Conservation (phyloP, 441 rosid species). For the Euphorbia schlechtendalii region DNA sequence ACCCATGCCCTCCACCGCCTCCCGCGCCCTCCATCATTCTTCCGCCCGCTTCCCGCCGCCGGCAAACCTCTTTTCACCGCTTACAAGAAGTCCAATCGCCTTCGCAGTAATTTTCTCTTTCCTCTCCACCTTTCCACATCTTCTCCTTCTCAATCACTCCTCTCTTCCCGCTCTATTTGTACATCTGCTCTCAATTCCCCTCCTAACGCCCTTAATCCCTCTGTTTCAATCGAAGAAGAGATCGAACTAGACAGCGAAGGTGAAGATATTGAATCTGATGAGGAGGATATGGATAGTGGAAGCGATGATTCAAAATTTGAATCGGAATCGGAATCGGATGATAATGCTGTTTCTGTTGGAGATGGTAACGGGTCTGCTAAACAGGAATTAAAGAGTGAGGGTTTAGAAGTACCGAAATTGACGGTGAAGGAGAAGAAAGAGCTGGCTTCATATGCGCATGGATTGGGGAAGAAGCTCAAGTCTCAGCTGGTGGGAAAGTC, state of each 20-base stretch:
- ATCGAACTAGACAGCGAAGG: slow-evolving; percentile 18
- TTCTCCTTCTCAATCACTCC: slow-evolving; percentile 3
- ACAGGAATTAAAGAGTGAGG: slow-evolving; percentile 15
- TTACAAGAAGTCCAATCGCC: background rate
- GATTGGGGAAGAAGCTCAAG: slow-evolving; percentile 75
- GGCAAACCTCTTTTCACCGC: slow-evolving; percentile 25
- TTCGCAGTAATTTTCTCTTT: slow-evolving; percentile 2
- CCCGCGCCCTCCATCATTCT: slow-evolving; percentile 14
- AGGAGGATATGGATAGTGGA: slow-evolving; percentile 17
- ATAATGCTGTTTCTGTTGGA: background rate
- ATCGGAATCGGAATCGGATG: slow-evolving; percentile 3
- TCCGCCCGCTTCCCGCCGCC: slow-evolving; percentile 1
- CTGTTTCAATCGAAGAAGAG: slow-evolving; percentile 21
- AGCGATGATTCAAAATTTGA: slow-evolving; percentile 10
- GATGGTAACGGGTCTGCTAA: slow-evolving; percentile 1
- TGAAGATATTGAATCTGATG: slow-evolving; percentile 16
- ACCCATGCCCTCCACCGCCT: slow-evolving; percentile 28
- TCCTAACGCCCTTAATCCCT: slow-evolving; percentile 12
- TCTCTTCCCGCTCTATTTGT: slow-evolving; percentile 19
- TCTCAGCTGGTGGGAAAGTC: slow-evolving; percentile 76
- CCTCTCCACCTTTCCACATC: slow-evolving; percentile 18
- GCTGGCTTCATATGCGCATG: slow-evolving; percentile 76
- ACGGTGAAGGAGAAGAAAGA: slow-evolving; percentile 88
- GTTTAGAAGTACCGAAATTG: slow-evolving; percentile 30
- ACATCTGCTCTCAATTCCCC: slow-evolving; percentile 17